Evolutionary conservation across 352 stramenopile genomes (phyloP).

Genomic region (Phytopythium helicoides): DNA sequence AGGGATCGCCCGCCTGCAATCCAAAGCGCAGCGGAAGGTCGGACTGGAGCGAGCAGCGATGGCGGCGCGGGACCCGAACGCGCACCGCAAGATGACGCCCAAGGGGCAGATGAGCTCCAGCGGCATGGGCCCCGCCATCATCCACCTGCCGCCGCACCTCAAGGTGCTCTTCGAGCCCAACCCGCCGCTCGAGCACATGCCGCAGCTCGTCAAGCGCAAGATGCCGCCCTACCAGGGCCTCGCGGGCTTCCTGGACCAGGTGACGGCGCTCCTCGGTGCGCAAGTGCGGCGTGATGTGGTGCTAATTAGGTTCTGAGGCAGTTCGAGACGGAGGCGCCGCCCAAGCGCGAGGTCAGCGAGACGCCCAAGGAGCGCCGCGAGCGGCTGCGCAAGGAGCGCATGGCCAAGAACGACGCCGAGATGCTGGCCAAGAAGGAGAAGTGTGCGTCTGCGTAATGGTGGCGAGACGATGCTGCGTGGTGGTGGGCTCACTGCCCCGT

Average conservation of each 20-base stretch:
- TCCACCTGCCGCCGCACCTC: conserved; percentile 72
- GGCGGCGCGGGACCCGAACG: conserved; percentile 49
- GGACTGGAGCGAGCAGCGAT: background rate
- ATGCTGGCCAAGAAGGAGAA: conserved; percentile 57
- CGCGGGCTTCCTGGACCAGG: conserved; percentile 31
- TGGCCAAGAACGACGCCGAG: conserved; percentile 57
- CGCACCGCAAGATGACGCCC: conserved; percentile 86
- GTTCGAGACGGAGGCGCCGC: conserved; percentile 65
- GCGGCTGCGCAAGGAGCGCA: conserved; percentile 55
- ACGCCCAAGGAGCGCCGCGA: conserved; percentile 77
- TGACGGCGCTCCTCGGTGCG: conserved; percentile 9
- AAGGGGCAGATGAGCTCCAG: conserved; percentile 89
- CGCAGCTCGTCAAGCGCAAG: conserved; percentile 80
- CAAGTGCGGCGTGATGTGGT: too few relatives aligned
- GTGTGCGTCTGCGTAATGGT: conserved; percentile 33
- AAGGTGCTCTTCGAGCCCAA: conserved; percentile 85
- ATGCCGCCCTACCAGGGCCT: conserved; percentile 81
- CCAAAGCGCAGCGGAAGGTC: background rate
- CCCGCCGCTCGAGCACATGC: conserved; percentile 63
- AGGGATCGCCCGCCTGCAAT: too few relatives aligned
- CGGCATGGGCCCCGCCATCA: conserved; percentile 82
- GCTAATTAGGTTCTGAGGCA: conserved; percentile 8
- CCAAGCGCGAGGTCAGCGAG: conserved; percentile 57
- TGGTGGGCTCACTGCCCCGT: background rate
- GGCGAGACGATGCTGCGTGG: background rate